phyloP scores from a whole-genome alignment of 208 protist genomes.

The Strigomonas culicis region DNA sequence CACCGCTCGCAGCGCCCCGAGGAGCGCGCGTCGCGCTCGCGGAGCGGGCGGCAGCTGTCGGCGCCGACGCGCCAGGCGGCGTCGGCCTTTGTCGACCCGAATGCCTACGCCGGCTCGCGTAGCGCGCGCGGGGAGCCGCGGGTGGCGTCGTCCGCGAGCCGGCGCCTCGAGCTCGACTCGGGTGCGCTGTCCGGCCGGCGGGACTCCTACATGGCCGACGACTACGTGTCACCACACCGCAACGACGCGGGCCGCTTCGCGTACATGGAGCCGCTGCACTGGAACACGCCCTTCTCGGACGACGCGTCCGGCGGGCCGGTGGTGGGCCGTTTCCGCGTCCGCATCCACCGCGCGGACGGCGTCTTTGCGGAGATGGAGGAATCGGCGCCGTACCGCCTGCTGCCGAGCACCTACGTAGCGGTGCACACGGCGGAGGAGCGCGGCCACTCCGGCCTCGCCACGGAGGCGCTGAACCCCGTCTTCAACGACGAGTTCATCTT shows the following conservation, averaged over 20 bases:
- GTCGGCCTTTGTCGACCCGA: too few species aligned
- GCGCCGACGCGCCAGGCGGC: too few species aligned
- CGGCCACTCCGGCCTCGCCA: slow-evolving; percentile 45
- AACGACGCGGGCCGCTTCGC: background rate
- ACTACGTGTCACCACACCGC: slow-evolving; percentile 1
- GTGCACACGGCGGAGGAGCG: slow-evolving; percentile 61
- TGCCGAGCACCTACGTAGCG: slow-evolving; percentile 43
- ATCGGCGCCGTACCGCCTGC: slow-evolving; percentile 1
- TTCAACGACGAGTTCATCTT: slow-evolving; percentile 86
- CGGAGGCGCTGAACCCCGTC: slow-evolving; percentile 37
- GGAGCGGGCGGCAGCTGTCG: too few species aligned
- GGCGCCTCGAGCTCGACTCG: background rate
- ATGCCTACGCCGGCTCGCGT: too few species aligned
- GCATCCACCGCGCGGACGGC: slow-evolving; percentile 40
- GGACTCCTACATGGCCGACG: background rate
- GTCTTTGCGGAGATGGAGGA: slow-evolving; percentile 38
- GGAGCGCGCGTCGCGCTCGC: too few species aligned
- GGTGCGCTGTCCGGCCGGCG: background rate
- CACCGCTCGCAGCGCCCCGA: too few species aligned
- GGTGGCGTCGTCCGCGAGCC: too few species aligned
- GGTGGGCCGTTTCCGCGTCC: slow-evolving; percentile 40
- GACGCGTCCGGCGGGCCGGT: background rate
- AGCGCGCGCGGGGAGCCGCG: too few species aligned
- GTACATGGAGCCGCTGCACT: background rate
- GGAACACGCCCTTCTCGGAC: background rate